Conservation (phyloP, 129 eudicot genomes). For the Flaveria robusta region DNA sequence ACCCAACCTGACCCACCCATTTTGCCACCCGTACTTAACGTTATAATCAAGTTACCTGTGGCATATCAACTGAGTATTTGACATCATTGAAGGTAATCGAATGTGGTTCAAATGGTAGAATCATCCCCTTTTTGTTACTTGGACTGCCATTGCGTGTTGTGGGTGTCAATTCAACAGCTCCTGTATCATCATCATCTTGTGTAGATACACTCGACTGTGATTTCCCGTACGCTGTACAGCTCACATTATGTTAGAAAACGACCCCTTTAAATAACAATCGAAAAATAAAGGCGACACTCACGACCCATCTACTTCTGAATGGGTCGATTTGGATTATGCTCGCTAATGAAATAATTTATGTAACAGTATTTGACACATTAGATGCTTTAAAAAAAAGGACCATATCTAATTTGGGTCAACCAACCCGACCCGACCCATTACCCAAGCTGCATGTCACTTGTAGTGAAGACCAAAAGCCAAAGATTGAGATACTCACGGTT, state of each 20-base stretch:
- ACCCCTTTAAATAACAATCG: background rate
- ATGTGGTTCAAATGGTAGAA: conserved; percentile 89
- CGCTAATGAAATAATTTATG: background rate
- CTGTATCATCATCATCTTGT: conserved; percentile 18
- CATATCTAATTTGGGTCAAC: background rate
- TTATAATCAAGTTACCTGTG: conserved; percentile 47
- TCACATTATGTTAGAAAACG: conserved; percentile 16
- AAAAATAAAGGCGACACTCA: conserved; percentile 10
- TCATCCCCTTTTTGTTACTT: conserved; percentile 53
- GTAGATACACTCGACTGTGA: conserved; percentile 43
- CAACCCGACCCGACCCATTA: background rate
- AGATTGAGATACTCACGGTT: conserved; percentile 49
- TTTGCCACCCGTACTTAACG: background rate
- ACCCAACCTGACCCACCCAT: background rate
- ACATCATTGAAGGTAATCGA: conserved; percentile 76
- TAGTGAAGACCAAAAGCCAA: background rate
- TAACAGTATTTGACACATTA: background rate
- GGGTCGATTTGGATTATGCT: background rate
- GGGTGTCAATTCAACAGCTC: conserved; percentile 34
- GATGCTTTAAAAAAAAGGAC: background rate
- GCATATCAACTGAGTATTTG: conserved; percentile 91
- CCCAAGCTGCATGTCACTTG: background rate
- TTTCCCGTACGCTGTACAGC: conserved; percentile 64
- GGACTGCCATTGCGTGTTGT: conserved; percentile 24
- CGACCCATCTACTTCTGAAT: background rate